These are phyloP conservation scores for Brachypodium distachyon DNA, from an alignment of 202 grass and related monocot species.

Conservation along the genomic window DNA sequence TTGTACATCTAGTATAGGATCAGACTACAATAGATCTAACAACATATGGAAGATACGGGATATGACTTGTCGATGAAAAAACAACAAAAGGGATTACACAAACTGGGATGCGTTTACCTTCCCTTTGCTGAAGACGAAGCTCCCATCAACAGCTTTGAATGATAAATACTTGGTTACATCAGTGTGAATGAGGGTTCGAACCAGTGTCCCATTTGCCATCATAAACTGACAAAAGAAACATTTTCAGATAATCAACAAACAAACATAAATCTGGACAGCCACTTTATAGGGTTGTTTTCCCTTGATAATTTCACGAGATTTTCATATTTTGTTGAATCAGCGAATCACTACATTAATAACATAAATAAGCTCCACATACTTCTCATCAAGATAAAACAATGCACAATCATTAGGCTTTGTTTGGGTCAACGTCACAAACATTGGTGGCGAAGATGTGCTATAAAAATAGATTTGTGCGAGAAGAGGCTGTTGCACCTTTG, in stretches of 20 bases:
- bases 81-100: background rate
- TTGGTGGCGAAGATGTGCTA: background rate
- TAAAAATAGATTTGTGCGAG: constrained; percentile 9
- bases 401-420: background rate
- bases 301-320: background rate
- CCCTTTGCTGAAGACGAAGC: constrained; percentile 86
- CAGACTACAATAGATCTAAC: constrained; percentile 4
- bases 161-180: constrained; percentile 81
- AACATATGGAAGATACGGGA: background rate
- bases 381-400: constrained; percentile 6
- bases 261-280: background rate
- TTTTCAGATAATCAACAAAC: constrained; percentile 1
- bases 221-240: constrained; percentile 53
- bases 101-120: constrained; percentile 43
- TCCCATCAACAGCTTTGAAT: constrained; percentile 90
- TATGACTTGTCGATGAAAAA: background rate
- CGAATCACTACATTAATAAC: background rate
- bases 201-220: constrained; percentile 90
- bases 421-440: background rate
- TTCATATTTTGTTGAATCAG: background rate
- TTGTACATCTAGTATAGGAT: background rate
- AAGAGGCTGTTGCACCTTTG: constrained; percentile 36
- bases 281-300: background rate
- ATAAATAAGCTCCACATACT: background rate
- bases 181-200: constrained; percentile 78